phyloP scores from a whole-genome alignment of 148 eudicot species.

The Camellia granthamiana region DNA sequence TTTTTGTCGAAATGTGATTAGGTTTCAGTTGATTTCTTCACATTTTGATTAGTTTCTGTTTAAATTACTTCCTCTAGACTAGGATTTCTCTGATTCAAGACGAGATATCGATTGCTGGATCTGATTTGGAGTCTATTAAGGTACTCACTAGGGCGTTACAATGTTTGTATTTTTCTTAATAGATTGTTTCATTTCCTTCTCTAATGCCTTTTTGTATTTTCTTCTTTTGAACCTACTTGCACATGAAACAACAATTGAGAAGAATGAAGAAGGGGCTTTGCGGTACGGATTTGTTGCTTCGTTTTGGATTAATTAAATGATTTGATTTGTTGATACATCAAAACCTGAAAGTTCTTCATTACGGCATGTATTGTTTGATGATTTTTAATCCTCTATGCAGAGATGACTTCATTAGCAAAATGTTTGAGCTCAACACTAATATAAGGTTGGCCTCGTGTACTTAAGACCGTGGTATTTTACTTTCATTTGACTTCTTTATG shows the following conservation, averaged over 20 bases:
- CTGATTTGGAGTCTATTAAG: slow-evolving; percentile 60
- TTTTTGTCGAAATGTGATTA: neutral
- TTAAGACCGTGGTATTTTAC: neutral
- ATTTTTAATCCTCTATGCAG: slow-evolving; percentile 31
- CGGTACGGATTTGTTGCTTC: slow-evolving; percentile 32
- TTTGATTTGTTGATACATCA: neutral
- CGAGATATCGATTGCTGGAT: slow-evolving; percentile 55
- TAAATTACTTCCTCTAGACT: slow-evolving; percentile 34
- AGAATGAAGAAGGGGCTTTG: slow-evolving; percentile 55
- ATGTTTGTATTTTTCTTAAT: neutral
- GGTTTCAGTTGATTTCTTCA: neutral
- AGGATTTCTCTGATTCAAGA: slow-evolving; percentile 54
- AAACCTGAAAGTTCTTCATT: neutral
- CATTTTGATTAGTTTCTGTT: slow-evolving; percentile 1
- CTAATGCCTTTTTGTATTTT: slow-evolving; percentile 10
- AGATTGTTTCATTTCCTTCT: neutral
- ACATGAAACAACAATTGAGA: slow-evolving; percentile 16
- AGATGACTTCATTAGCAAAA: slow-evolving; percentile 62
- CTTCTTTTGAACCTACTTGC: slow-evolving; percentile 17
- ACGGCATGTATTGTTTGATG: neutral
- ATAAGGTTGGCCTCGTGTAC: slow-evolving; percentile 48
- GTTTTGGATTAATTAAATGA: neutral
- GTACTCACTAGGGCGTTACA: slow-evolving; percentile 25
- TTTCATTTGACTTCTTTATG: neutral
- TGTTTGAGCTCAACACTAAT: slow-evolving; percentile 57